Evolutionary conservation across 345 rosid genomes (phyloP), one percentile per base, ranked within the genome.

Genomic region (Cardamine chenopodiifolia): DNA sequence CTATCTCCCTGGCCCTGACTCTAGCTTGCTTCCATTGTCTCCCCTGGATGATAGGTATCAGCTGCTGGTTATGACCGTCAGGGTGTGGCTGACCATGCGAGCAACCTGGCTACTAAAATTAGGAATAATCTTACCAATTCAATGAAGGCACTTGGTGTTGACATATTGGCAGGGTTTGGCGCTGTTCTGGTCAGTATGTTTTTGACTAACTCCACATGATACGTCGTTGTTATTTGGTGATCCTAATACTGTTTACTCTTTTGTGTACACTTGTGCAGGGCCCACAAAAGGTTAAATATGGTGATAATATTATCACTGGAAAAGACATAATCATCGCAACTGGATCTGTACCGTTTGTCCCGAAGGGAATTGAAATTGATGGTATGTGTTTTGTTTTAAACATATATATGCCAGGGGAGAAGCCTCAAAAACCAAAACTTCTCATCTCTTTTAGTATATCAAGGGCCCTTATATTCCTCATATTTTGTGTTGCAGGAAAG

Each of bases 31-130:
- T 68, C 32, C 31, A 11, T 44, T 65, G 22, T 58, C 66, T 34
- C 13, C 14, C 34, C 11, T 75, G 29, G 40, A 49, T 49, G 25
- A 59, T 73, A 96, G 99, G 98, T 96, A 71, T 81, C 92, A 37
- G 95, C 96, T 75, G 96, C 96, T 50, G 87, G 96, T 52, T 96
- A 96, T 68, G 95, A 96, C 80, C 89, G 98, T 61, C 96, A 89
- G 75, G 98, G 92, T 68, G 99, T 96, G 77, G 98, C 98, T 49
- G 97, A 92, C 84, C 99, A 92, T 67, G 99, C 99, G 15, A 96
- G 87, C 69, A 90, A 92, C 76, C 86, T 96, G 32, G 99, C 99
- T 59, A 69, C 97, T 31, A 92, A 88, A 78, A 92, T 96, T 68
- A 89, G 99, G 40, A 88, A 81, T 56, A 96, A 88, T 81, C 87